These are phyloP conservation scores for Beta lomatogona DNA, from an alignment of 179 eudicot genomes.

Conservation along the genomic window DNA sequence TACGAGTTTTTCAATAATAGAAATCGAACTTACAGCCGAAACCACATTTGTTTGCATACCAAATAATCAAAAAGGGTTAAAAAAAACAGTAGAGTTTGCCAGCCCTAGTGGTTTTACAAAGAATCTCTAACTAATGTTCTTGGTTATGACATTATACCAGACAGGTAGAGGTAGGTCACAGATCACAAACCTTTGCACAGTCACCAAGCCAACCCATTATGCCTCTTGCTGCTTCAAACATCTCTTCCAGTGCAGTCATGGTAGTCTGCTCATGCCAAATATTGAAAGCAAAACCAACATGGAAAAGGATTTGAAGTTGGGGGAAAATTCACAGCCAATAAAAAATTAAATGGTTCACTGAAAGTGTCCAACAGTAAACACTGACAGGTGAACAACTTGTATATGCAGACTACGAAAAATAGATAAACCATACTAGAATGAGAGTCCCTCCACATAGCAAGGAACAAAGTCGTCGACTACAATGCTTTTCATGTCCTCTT, in stretches of 20 bases:
- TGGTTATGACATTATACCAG: background rate
- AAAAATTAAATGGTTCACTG: background rate
- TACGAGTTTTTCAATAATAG: background rate
- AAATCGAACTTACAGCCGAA: background rate
- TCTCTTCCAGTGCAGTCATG: conserved; percentile 83
- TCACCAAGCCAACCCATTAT: conserved; percentile 99
- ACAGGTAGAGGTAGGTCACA: background rate
- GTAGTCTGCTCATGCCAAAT: conserved; percentile 59
- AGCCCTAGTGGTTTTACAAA: no score
- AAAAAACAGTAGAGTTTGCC: no score
- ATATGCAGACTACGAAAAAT: background rate
- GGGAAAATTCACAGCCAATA: background rate
- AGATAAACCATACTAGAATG: background rate
- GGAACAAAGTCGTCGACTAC: background rate
- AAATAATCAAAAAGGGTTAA: no score
- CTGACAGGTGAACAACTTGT: background rate
- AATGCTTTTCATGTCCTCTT: background rate
- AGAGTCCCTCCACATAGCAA: no score
- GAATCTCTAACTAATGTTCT: no score
- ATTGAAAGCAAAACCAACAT: conserved; percentile 14
- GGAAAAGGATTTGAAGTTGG: background rate
- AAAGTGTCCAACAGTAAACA: no score
- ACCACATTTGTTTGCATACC: background rate
- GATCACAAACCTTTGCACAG: conserved; percentile 82
- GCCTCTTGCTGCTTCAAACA: conserved; percentile 95